A percentile compares a stretch with the other conserved stretches of the same genome.
These are phyloP conservation scores for Tephrocybe rancida DNA, from an alignment of 768 basidiomycete species.

Conservation along the genomic window DNA sequence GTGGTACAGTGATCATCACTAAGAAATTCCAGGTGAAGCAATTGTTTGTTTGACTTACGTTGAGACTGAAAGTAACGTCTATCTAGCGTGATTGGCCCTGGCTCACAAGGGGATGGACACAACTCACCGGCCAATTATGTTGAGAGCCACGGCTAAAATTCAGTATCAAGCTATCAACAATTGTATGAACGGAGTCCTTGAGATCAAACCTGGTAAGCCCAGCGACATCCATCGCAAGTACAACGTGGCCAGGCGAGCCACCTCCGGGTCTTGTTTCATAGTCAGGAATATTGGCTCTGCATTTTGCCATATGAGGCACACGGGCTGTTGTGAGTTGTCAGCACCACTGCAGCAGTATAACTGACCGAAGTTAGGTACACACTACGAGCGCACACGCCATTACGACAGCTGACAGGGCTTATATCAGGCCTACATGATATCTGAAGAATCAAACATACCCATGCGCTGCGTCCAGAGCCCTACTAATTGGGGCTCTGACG, in stretches of 20 bases:
- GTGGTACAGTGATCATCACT: no score
- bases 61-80: constrained; percentile 9
- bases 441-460: constrained; percentile 25
- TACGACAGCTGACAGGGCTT: neutral
- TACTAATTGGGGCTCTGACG: constrained; percentile 29
- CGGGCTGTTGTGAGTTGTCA: neutral
- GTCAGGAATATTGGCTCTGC: constrained; percentile 3
- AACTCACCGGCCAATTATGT: neutral
- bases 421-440: neutral
- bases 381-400: constrained; percentile 11
- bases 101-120: neutral
- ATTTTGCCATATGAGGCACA: constrained; percentile 1
- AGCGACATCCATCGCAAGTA: constrained; percentile 9
- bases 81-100: neutral
- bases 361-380: neutral
- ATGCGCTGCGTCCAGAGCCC: constrained; percentile 76
- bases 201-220: neutral
- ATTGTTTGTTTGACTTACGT: neutral
- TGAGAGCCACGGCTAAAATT: neutral
- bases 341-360: neutral
- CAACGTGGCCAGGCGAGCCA: constrained; percentile 3
- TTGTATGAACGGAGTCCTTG: neutral
- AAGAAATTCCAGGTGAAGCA: no score
- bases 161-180: neutral
- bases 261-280: constrained; percentile 8